Percentiles rank a stretch among this genome's conserved stretches.
These are phyloP conservation scores for Lecanosticta acicola DNA, from an alignment of 2,329 filamentous ascomycete genomes.

Conservation along the genomic window DNA sequence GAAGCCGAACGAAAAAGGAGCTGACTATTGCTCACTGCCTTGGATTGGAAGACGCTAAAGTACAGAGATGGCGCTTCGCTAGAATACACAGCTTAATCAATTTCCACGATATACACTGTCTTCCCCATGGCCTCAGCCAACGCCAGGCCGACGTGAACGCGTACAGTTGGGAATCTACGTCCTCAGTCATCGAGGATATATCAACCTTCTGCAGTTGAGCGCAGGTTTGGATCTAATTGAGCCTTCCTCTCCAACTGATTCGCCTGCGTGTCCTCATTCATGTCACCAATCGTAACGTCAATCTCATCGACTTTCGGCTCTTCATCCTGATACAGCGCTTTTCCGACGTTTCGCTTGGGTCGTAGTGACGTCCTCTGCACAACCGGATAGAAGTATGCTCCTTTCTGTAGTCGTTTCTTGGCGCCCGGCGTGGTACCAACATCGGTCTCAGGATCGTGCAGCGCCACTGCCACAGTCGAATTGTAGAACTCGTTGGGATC, in stretches of 20 bases:
- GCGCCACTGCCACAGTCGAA: conserved; percentile 51
- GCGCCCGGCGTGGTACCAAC: conserved; percentile 26
- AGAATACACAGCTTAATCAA: no score
- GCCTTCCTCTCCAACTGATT: conserved; percentile 11
- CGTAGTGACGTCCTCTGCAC: conserved; percentile 51
- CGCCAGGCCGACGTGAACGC: no score
- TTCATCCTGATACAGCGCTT: conserved; percentile 31
- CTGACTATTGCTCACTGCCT: no score
- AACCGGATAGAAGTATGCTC: conserved; percentile 59
- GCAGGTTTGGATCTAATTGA: conserved; percentile 15
- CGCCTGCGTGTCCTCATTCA: conserved; percentile 10
- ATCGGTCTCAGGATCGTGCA: conserved; percentile 48
- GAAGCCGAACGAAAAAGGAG: no score
- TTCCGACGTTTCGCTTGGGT: conserved; percentile 45
- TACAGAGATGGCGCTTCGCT: no score
- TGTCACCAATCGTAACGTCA: conserved; percentile 22
- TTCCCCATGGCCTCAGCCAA: no score
- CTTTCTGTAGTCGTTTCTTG: conserved; percentile 43
- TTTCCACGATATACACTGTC: no score
- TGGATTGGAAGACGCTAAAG: no score
- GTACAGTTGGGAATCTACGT: no score
- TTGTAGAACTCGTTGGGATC: conserved; percentile 49
- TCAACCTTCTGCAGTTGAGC: conserved; percentile 9
- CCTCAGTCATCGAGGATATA: no score
- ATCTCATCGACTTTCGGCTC: conserved; percentile 24